phyloP scores from a whole-genome alignment of 352 stramenopile species.

The Labyrinthula sp. region DNA sequence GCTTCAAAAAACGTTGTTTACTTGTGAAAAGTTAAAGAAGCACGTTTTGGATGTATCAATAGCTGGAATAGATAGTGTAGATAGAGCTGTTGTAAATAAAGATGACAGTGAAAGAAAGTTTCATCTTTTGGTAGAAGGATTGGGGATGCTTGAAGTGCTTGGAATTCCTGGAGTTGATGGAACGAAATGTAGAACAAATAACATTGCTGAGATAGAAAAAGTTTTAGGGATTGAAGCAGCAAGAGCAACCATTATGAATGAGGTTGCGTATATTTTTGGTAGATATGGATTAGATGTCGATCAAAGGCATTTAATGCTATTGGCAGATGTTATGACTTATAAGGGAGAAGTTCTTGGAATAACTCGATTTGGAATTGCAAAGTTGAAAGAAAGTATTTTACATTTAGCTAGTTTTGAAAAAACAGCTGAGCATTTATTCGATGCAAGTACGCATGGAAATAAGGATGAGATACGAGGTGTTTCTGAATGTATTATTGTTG shows the following conservation, averaged over 20 bases:
- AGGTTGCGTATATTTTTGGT: conserved; percentile 98
- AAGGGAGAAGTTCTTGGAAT: conserved; percentile 66
- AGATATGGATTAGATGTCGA: conserved; percentile 97
- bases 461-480: conserved; percentile 94
- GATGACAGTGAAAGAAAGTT: conserved; percentile 62
- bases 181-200: conserved; percentile 82
- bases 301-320: conserved; percentile 85
- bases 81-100: conserved; percentile 94
- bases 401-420: conserved; percentile 99
- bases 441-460: conserved; percentile 89
- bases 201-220: conserved; percentile 85
- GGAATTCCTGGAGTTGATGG: conserved; percentile 84
- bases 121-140: conserved; percentile 94
- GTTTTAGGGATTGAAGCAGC: conserved; percentile 95
- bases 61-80: conserved; percentile 85
- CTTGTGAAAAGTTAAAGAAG: conserved; percentile 14
- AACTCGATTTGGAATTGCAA: conserved; percentile 90
- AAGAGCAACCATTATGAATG: conserved; percentile 76
- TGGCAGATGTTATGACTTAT: conserved; percentile 99
- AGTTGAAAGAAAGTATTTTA: conserved; percentile 98
- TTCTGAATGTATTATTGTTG: conserved; percentile 98
- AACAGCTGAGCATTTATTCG: conserved; percentile 97
- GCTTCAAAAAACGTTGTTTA: conserved; percentile 25
- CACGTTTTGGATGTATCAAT: conserved; percentile 65
- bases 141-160: conserved; percentile 91